phyloP scores from a whole-genome alignment of 331 rosid genomes.

The Malus hybrid region DNA sequence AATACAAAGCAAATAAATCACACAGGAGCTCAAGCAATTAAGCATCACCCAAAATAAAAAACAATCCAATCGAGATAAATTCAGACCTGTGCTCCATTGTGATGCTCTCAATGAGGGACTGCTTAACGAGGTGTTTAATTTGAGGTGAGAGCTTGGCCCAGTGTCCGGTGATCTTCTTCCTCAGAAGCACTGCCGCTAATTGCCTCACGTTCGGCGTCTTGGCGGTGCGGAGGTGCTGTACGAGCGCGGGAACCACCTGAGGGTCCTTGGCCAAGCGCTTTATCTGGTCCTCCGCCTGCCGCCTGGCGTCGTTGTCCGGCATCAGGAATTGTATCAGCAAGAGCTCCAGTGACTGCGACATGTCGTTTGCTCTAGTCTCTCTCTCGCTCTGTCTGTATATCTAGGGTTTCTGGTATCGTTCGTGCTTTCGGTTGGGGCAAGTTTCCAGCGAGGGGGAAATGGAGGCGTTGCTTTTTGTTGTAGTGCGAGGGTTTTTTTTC shows the following conservation, averaged over 20 bases:
- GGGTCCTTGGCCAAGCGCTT: slow-evolving; percentile 93
- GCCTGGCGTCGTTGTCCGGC: slow-evolving; percentile 97
- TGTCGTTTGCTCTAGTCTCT: neutral
- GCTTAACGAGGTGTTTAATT: slow-evolving; percentile 65
- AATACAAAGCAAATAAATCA: neutral
- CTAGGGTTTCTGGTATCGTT: neutral
- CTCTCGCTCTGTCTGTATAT: neutral
- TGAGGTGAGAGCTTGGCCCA: slow-evolving; percentile 91
- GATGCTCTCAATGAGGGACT: slow-evolving; percentile 75
- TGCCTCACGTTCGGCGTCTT: slow-evolving; percentile 97
- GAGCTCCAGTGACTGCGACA: slow-evolving; percentile 95
- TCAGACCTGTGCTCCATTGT: slow-evolving; percentile 82
- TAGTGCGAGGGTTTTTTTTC: slow-evolving; percentile 6
- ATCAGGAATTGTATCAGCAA: slow-evolving; percentile 82
- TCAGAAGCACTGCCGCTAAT: slow-evolving; percentile 86
- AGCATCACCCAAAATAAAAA: neutral
- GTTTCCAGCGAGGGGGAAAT: neutral
- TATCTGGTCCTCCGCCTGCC: slow-evolving; percentile 95
- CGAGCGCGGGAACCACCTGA: slow-evolving; percentile 79
- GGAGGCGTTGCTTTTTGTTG: slow-evolving; percentile 15
- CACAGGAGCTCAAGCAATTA: neutral
- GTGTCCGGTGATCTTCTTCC: slow-evolving; percentile 96
- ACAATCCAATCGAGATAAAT: neutral
- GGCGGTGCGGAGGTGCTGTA: slow-evolving; percentile 91
- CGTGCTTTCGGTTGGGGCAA: neutral